Base-by-base conservation (phyloP, 2,329 filamentous ascomycete genomes). In the Aspergillus niger region DNA sequence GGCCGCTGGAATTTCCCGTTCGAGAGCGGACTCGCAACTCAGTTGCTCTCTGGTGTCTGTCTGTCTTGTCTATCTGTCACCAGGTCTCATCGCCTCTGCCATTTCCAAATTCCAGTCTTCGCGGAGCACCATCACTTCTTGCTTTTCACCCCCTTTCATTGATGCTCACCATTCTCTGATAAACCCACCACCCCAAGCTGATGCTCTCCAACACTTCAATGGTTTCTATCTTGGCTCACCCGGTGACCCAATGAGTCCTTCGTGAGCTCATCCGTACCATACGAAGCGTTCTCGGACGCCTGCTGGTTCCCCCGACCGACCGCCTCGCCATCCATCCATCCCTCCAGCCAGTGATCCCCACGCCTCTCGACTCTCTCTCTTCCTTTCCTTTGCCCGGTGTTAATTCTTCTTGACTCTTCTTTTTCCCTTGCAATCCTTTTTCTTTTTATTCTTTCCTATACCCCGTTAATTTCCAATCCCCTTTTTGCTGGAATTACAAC, bases 321-420 rank as follows among this genome's bases (percentile, higher is more conserved):
- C 65, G 63, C 65, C 69, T 69, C 69, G 63, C 62, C 62, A 56
- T 63, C 55, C 53, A 67, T 69, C 65, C 53, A 67, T 69, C 65
- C 60, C 30, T 30, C 26, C 67, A 66, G 22, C 39, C 51, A 13
- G 28, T 58, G 44, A 48, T 56, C 52, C 57, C 47, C 39, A 60
- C 58, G 28, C 55, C 51, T 52, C 41, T 59, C 56, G 44, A 58
- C 56, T 55, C 57, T 39, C 59, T 20, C 48, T 38, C 36, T 55
- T 60, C 52, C 52, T 50, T 43, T 55, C 41, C 15, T 52, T 56
- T 17, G 32, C 28, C 57, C 48, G 20, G 49, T 30, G 36, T 50
- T 22, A 39, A 39, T 43, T 43, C 53, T 60, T 39, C 39, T 36
- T 44, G 20, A 22, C 32, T 47, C 49, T 36, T 26, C 7, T 48